phyloP scores from a whole-genome alignment of 1,139 yeast genomes.

The Taphrina pruni region DNA sequence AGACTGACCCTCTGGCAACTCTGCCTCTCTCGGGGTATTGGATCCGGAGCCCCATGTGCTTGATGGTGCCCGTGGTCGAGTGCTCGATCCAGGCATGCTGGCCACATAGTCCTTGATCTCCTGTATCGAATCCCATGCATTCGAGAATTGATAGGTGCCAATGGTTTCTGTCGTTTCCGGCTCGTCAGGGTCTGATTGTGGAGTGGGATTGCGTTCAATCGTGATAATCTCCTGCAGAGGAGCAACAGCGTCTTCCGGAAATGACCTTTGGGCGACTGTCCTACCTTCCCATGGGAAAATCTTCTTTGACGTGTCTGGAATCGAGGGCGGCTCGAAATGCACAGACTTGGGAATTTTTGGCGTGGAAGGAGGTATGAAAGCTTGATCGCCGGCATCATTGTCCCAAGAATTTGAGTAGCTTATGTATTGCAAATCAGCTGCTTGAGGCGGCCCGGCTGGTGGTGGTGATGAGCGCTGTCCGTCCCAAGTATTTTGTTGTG shows the following conservation, averaged over 20 bases:
- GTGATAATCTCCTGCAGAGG: conserved; percentile 31
- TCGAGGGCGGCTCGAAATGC: conserved; percentile 34
- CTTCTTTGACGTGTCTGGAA: conserved; percentile 16
- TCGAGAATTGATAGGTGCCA: conserved; percentile 24
- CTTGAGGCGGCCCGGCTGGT: conserved; percentile 56
- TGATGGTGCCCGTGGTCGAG: conserved; percentile 35
- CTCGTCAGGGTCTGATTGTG: conserved; percentile 20
- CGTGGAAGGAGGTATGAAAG: conserved; percentile 45
- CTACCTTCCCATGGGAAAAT: conserved; percentile 41
- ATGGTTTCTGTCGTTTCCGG: neutral
- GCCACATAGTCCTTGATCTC: conserved; percentile 30
- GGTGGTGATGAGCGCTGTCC: conserved; percentile 54
- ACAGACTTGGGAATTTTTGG: conserved; percentile 36
- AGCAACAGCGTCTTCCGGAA: conserved; percentile 41
- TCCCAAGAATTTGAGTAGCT: conserved; percentile 50
- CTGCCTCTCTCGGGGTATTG: conserved; percentile 36
- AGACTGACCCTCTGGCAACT: conserved; percentile 27
- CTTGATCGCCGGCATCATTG: conserved; percentile 32
- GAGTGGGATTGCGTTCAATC: conserved; percentile 16
- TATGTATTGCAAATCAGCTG: conserved; percentile 47
- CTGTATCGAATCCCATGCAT: conserved; percentile 38
- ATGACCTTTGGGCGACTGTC: conserved; percentile 26
- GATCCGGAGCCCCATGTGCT: conserved; percentile 32
- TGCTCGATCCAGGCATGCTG: conserved; percentile 19
- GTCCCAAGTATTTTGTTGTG: conserved; percentile 53